Percentiles rank a stretch among this genome's conserved stretches.
These are phyloP conservation scores for Paulownia fortunei DNA, from an alignment of 257 asterid species.

Conservation along the genomic window DNA sequence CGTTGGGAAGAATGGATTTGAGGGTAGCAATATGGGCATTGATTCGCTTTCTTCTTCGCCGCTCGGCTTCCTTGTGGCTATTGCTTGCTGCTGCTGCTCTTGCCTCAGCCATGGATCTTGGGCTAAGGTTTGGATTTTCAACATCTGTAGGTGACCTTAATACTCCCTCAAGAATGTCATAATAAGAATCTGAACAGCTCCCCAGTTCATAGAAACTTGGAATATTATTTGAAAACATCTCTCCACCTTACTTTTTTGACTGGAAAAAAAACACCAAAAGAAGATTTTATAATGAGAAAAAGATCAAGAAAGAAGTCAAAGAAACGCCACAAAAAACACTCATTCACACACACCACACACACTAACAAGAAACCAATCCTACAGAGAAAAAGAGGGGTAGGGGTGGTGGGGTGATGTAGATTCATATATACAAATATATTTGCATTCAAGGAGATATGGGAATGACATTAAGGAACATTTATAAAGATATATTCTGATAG, in stretches of 20 bases:
- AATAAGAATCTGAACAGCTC: constrained; percentile 51
- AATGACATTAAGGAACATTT: constrained; percentile 15
- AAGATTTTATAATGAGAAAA: too few species aligned
- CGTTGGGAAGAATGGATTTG: constrained; percentile 76
- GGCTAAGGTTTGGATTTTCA: constrained; percentile 47
- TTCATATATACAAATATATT: too few species aligned
- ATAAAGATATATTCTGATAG: neutral
- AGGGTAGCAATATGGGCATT: constrained; percentile 92
- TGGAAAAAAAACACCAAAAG: too few species aligned
- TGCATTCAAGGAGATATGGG: neutral
- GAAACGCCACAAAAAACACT: too few species aligned
- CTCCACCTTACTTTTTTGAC: constrained; percentile 1
- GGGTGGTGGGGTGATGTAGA: too few species aligned
- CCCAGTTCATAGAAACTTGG: constrained; percentile 63
- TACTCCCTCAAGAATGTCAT: constrained; percentile 45
- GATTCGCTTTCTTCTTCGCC: constrained; percentile 82
- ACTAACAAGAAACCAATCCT: too few species aligned
- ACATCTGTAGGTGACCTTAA: constrained; percentile 21
- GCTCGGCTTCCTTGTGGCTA: constrained; percentile 92
- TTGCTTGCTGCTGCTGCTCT: constrained; percentile 75
- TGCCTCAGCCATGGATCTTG: constrained; percentile 74
- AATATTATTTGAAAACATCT: constrained; percentile 56
- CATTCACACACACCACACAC: too few species aligned
- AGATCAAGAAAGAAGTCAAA: too few species aligned
- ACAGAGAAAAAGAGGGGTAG: too few species aligned